A percentile compares a stretch with the other conserved stretches of the same genome.
Evolutionary conservation across 768 basidiomycete species (phyloP).

Genomic region (Sutorius australiensis): DNA sequence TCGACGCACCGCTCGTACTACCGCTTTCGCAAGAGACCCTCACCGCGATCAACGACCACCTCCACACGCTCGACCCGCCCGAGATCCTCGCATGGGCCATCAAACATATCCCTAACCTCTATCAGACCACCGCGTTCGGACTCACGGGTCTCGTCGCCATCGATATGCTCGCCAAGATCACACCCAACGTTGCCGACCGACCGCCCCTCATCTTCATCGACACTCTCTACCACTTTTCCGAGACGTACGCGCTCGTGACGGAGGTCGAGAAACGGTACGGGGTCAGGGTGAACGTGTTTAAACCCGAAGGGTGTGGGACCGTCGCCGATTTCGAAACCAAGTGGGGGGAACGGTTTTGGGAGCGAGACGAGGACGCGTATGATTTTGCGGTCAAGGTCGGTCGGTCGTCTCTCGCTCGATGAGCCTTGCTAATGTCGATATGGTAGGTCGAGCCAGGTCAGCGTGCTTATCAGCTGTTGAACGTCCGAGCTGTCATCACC

Average conservation of each 20-base stretch:
- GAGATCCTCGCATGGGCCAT: constrained; percentile 86
- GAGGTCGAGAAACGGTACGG: constrained; percentile 75
- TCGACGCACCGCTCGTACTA: constrained; percentile 45
- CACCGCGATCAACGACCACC: constrained; percentile 65
- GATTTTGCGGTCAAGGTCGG: constrained; percentile 89
- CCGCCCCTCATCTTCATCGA: constrained; percentile 95
- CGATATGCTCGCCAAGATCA: constrained; percentile 90
- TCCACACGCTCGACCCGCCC: constrained; percentile 69
- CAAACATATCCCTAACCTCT: constrained; percentile 70
- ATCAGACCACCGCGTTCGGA: constrained; percentile 96
- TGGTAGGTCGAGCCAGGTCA: constrained; percentile 89
- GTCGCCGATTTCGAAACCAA: constrained; percentile 73
- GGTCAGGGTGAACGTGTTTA: constrained; percentile 72
- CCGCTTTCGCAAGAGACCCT: constrained; percentile 61
- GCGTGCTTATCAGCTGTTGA: constrained; percentile 76
- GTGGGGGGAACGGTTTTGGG: constrained; percentile 83
- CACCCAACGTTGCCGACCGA: constrained; percentile 37
- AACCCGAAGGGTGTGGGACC: constrained; percentile 65
- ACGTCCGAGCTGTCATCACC: constrained; percentile 88
- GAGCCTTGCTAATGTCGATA: background rate
- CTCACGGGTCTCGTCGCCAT: constrained; percentile 90
- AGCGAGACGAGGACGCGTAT: constrained; percentile 79
- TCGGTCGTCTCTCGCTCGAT: background rate
- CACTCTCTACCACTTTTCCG: constrained; percentile 92
- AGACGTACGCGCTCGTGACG: constrained; percentile 86